Evolutionary conservation across 345 rosid species (phyloP), one percentile per base, ranked within the genome.

Genomic region (Moricandia moricandioides): DNA sequence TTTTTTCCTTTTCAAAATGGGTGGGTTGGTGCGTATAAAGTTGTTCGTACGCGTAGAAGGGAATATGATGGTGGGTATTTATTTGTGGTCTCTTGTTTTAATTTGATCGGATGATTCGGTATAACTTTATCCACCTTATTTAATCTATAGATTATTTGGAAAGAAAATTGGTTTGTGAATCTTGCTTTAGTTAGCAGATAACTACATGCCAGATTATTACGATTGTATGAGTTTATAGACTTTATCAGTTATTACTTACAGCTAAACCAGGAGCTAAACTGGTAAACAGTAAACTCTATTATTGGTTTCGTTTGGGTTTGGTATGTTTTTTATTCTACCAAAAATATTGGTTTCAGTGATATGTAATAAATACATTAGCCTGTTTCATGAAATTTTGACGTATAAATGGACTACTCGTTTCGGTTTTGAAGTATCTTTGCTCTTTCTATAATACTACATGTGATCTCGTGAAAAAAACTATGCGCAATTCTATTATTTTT

Each of bases 21-120:
- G 75, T 70, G 39, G 70, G 80, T 71, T 65, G 55, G 62, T 77
- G 76, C 62, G 72, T 71, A 71, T 65, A 71, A 77, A 71, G 68
- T 27, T 71, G 70, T 17, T 63, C 11, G 57, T 71, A 58, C 55
- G 70, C 72, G 56, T 4, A 69, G 72, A 47, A 64, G 76, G 71
- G 62, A 71, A 77, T 78, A 78, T 57, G 45, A 11, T 76, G 72
- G 68, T 71, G 80, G 67, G 45, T 57, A 77, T 70, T 70, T 45
- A 70, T 70, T 64, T 16, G 71, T 77, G 75, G 80, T 56, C 40
- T 21, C 52, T 69, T 55, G 71, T 70, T 62, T 40, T 39, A 39
- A 35, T 64, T 43, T 55, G 31, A 40, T 70, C 60, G 31, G 35
- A 43, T 56, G 66, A 77, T 70, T 70, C 76, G 62, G 72, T 57